Base-by-base conservation (phyloP, 768 basidiomycete genomes). In the Roridomyces roridus region DNA sequence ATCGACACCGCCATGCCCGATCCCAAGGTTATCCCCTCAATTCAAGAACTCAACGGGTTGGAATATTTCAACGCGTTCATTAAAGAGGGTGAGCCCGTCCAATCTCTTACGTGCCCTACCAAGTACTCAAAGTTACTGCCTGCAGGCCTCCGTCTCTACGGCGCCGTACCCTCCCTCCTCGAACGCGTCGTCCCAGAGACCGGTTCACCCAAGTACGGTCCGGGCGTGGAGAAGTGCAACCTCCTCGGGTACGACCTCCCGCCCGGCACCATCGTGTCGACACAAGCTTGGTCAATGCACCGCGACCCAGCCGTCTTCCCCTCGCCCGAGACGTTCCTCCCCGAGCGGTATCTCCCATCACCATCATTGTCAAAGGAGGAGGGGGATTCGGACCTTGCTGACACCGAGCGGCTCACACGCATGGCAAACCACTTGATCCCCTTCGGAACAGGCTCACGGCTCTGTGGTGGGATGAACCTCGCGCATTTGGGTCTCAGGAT, bases 211-310 rank as follows among this genome's bases (percentile, higher is more conserved):
- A n/a, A n/a, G n/a, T n/a, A n/a, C n/a, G n/a, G n/a, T n/a, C n/a
- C n/a, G n/a, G n/a, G n/a, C n/a, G n/a, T n/a, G n/a, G 87, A 87
- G 62, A 72, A 80, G 14, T 91, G 88, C 68, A 87, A 89, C 68
- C 75, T 91, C 51, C 84, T 91, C 85, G 91, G 90, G 15, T 89
- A 87, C 63, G 84, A 79, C 17, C 73, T 93, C 45, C 91, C 91
- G 57, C 81, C 89, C 15, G 89, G 88, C 18, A 91, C 91, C 6
- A 77, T 89, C 56, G 80, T 92, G 34, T 84, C 82, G 1, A 90
- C 90, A 2, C 89, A 92, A 65, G 82, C 86, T n/a, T 94, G 91
- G 90, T 89, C 89, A 28, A 84, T 90, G 80, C 92, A 94, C 66
- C 85, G 88, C 39, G 84, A 88, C 65, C 68, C 85, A 8, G 70